phyloP scores from a whole-genome alignment of 306 rosid species.

The Citrullus colocynthis region DNA sequence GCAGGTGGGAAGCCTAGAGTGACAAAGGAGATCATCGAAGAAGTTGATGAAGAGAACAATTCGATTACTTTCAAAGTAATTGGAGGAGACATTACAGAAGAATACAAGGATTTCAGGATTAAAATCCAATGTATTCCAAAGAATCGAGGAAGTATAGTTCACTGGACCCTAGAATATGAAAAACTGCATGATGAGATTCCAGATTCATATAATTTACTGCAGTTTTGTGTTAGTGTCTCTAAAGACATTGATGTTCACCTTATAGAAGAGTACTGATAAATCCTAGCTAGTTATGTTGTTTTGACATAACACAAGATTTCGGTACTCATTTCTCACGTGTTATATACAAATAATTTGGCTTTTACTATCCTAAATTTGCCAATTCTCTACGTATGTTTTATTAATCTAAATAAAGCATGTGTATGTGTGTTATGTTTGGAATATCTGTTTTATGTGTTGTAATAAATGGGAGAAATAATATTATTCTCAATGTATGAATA shows the following conservation, averaged over 20 bases:
- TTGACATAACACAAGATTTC: no score
- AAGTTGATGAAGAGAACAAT: neutral
- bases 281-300: neutral
- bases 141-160: neutral
- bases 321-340: no score
- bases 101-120: neutral
- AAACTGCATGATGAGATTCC: neutral
- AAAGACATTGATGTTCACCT: slow-evolving; percentile 2
- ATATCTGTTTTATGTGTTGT: neutral
- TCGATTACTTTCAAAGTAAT: neutral
- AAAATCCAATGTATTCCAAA: slow-evolving; percentile 1
- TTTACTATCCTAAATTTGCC: neutral
- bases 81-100: neutral
- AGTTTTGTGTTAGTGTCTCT: neutral
- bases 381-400: no score
- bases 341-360: no score
- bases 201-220: neutral
- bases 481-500: neutral
- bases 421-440: no score
- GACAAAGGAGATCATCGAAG: neutral
- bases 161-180: neutral
- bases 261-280: neutral
- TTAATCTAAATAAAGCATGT: no score
- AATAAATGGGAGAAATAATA: no score
- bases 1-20: neutral